Base-by-base conservation (phyloP, 495 filamentous ascomycete species). In the Penicillium parvum region DNA sequence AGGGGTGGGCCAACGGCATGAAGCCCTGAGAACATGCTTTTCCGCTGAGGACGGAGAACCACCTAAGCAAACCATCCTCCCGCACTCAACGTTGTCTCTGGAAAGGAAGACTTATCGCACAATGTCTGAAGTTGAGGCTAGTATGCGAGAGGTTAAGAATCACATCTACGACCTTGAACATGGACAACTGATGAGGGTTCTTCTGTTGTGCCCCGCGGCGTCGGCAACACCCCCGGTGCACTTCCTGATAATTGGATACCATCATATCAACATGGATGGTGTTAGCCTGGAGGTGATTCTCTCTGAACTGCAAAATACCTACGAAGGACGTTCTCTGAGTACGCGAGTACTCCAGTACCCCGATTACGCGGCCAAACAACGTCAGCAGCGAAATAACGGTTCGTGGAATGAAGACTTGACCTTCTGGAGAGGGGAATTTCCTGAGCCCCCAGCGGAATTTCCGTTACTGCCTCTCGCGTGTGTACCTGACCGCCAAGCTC, bases 211-310 rank as follows among this genome's bases (percentile, higher is more conserved):
- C n/a, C n/a, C n/a, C 3, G 3, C 26, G 8, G 3, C 12, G 3
- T 43, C 52, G 7, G 26, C 46, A 0, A 32, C 35, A 0, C 12
- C 52, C 8, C 16, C 28, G 1, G 11, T 19, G 0, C 51, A 65
- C 45, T 54, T 45, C 25, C 40, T 66, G 3, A 8, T 69, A 7
- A 7, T 69, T 15, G 32, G 22, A 8, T 56, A 47, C 32, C 66
- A 69, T 30, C 73, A 76, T 34, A 74, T 76, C 35, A 35, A 45
- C 37, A 64, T 73, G 39, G 73, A 76, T 51, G 69, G 66, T 0
- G 27, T 63, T 12, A 62, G 60, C 43, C 41, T 63, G 0, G 28
- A 69, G 15, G 19, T 69, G n/a, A 40, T 75, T 18, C 8, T 68
- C 0, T 5, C 19, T 1, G 71, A 75, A 16, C 45, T 75, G 0